phyloP scores from a whole-genome alignment of 768 basidiomycete species.

The Tephrocybe rancida region DNA sequence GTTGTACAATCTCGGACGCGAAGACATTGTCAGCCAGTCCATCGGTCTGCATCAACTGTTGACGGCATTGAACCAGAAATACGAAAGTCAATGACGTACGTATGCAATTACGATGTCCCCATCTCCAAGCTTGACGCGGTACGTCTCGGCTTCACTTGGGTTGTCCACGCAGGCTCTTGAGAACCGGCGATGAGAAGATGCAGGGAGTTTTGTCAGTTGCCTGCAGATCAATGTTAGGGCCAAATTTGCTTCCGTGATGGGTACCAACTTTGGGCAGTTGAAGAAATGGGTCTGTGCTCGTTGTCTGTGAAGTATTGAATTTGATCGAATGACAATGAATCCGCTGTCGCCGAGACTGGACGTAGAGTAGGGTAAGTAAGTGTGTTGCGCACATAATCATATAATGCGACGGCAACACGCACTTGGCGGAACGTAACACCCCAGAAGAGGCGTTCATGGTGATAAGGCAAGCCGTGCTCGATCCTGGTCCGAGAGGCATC shows the following conservation, averaged over 20 bases:
- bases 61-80: background rate
- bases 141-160: slow-evolving; percentile 48
- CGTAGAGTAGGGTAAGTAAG: background rate
- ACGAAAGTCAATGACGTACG: slow-evolving; percentile 27
- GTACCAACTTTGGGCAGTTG: slow-evolving; percentile 53
- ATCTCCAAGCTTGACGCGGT: slow-evolving; percentile 46
- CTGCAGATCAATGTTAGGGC: slow-evolving; percentile 32
- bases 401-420: slow-evolving; percentile 23
- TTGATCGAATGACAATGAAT: slow-evolving; percentile 70
- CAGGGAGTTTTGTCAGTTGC: slow-evolving; percentile 56
- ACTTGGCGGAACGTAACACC: slow-evolving; percentile 79
- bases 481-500: slow-evolving; percentile 48
- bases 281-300: slow-evolving; percentile 55
- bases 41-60: slow-evolving; percentile 42
- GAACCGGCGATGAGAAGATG: slow-evolving; percentile 42
- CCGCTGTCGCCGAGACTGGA: slow-evolving; percentile 79
- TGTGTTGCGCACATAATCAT: background rate
- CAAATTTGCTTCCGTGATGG: slow-evolving; percentile 11
- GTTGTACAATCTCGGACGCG: slow-evolving; percentile 65
- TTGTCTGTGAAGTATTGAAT: slow-evolving; percentile 59
- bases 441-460: slow-evolving; percentile 78
- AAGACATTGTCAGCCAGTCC: slow-evolving; percentile 67
- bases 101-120: slow-evolving; percentile 56
- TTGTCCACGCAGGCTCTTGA: slow-evolving; percentile 55
- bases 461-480: slow-evolving; percentile 81